Base-by-base conservation (phyloP, 2,329 filamentous ascomycete species). In the Cladosporium sp. region DNA sequence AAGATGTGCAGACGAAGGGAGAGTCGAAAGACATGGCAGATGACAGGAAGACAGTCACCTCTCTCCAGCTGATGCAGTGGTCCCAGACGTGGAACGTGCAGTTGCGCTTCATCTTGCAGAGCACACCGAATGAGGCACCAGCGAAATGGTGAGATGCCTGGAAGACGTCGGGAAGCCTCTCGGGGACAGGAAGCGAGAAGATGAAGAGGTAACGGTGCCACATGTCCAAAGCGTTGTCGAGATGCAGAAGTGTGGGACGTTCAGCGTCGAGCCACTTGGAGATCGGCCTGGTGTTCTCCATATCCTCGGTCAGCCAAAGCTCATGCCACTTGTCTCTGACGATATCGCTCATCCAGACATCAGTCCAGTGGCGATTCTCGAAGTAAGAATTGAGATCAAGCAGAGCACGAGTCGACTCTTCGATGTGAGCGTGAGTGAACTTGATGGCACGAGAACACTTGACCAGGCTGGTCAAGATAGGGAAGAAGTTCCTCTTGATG, bases 31-130 rank as follows among this genome's bases (percentile, higher is more conserved):
- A 68, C 63, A 67, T 64, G 10, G 67, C 67, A 28, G 67, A 65
- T 26, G 65, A 67, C 18, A 68, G 49, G 63, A 67, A 67, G 53
- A 43, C 86, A 81, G 34, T 87, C 79, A 71, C 84, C 70, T 88
- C 85, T 67, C 86, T 79, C 85, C 85, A 88, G 53, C 82, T 84
- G 67, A 88, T 88, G 21, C 84, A 84, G 72, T 88, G 86, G 68
- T 88, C 86, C 86, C 86, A 88, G 65, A 88, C 86, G 68, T 87
- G 85, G 34, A 88, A 80, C 0, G 84, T 87, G 65, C 84, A 86
- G 65, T 83, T 82, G 28, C 84, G 81, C 75, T 86, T 86, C 68
- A 88, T 79, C 75, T 88, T 88, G 74, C 86, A 86, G 11, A 88
- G 82, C 66, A 88, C 84, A 36, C 86, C 86, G 65, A 88, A 88